Conservation (phyloP, 2,329 filamentous ascomycete genomes). For the Byssoonygena ceratinophila region DNA sequence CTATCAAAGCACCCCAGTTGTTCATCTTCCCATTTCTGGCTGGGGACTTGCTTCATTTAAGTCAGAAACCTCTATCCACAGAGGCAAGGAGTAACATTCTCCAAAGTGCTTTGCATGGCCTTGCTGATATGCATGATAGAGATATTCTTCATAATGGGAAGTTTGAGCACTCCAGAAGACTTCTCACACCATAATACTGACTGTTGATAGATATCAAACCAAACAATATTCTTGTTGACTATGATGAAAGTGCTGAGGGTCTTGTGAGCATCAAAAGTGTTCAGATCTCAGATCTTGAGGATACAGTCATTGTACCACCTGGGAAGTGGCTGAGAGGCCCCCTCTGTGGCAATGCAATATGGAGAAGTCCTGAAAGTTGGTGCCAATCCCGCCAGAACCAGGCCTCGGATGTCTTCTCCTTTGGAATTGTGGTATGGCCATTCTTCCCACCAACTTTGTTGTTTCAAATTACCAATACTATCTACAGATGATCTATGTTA, state of each 20-base stretch:
- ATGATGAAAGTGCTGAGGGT: slow-evolving; percentile 20
- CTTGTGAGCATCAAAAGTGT: slow-evolving; percentile 20
- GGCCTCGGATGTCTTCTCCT: slow-evolving; percentile 30
- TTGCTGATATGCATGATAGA: slow-evolving; percentile 27
- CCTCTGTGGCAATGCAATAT: slow-evolving; percentile 27
- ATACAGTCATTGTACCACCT: slow-evolving; percentile 22
- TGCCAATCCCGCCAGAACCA: slow-evolving; percentile 23
- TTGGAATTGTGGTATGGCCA: slow-evolving; percentile 24
- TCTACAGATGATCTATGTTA: slow-evolving; percentile 24
- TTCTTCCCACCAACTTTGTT: not conserved
- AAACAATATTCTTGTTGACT: slow-evolving; percentile 29
- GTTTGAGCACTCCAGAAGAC: slow-evolving; percentile 11
- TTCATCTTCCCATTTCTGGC: slow-evolving; percentile 20
- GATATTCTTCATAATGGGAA: slow-evolving; percentile 27
- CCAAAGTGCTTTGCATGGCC: slow-evolving; percentile 20
- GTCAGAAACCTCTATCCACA: slow-evolving; percentile 14
- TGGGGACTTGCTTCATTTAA: slow-evolving; percentile 18
- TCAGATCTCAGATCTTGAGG: slow-evolving; percentile 27
- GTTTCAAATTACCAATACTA: slow-evolving; percentile 8
- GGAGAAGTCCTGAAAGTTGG: slow-evolving; percentile 31
- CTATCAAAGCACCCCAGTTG: slow-evolving; percentile 15
- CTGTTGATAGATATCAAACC: slow-evolving; percentile 27
- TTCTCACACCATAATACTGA: slow-evolving; percentile 8
- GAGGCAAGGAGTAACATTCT: slow-evolving; percentile 16
- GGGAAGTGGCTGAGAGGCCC: slow-evolving; percentile 21